phyloP scores from a whole-genome alignment of 768 basidiomycete species.

The Phaeotremella fagi region DNA sequence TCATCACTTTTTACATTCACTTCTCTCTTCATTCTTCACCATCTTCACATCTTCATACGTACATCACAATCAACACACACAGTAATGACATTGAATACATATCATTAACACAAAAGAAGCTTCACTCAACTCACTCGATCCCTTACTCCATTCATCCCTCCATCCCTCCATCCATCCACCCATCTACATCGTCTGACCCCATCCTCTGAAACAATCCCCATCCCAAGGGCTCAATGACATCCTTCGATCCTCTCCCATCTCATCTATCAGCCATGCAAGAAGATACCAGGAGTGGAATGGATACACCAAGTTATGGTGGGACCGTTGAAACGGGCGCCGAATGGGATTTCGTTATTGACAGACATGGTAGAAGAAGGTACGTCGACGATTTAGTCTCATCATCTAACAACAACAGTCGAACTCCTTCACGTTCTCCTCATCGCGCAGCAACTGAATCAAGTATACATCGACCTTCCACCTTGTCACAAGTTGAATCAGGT shows the following conservation, averaged over 20 bases:
- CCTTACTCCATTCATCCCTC: too few species aligned
- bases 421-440: slow-evolving; percentile 30
- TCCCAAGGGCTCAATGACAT: too few species aligned
- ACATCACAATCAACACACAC: too few species aligned
- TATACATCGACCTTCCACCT: slow-evolving; percentile 11
- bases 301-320: slow-evolving; percentile 40
- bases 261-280: slow-evolving; percentile 37
- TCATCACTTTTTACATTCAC: too few species aligned
- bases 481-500: slow-evolving; percentile 1
- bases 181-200: too few species aligned
- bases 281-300: slow-evolving; percentile 17
- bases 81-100: too few species aligned
- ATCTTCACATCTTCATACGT: too few species aligned
- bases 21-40: too few species aligned
- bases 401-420: slow-evolving; percentile 9
- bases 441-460: slow-evolving; percentile 18
- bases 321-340: slow-evolving; percentile 44
- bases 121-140: too few species aligned
- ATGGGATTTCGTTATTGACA: slow-evolving; percentile 42
- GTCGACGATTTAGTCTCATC: background rate
- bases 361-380: slow-evolving; percentile 38
- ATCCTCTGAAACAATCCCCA: too few species aligned
- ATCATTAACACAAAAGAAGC: too few species aligned
- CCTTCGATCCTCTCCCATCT: slow-evolving; percentile 37
- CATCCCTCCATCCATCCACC: too few species aligned